Conservation (phyloP, 805 yeast genomes). For the Suhomyces faveliae region DNA sequence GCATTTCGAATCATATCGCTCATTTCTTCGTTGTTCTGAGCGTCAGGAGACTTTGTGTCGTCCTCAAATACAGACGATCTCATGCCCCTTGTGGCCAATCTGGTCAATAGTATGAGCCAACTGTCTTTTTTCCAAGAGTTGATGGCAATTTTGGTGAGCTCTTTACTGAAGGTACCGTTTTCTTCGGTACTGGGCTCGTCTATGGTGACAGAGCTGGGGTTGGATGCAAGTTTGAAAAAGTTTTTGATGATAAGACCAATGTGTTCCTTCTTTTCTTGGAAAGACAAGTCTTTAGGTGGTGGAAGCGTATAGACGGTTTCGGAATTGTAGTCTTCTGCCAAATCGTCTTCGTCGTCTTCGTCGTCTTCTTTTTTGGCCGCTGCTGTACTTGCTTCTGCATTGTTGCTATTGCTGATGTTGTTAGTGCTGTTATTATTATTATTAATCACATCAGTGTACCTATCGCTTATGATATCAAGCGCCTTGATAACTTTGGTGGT, state of each 20-base stretch:
- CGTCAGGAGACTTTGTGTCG: conserved; percentile 22
- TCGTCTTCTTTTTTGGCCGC: conserved; percentile 15
- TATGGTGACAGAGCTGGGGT: conserved; percentile 13
- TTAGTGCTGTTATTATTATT: background rate
- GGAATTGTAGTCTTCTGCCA: conserved; percentile 31
- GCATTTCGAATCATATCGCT: conserved; percentile 66
- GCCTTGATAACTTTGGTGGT: conserved; percentile 58
- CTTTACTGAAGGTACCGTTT: conserved; percentile 36
- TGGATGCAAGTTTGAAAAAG: conserved; percentile 50
- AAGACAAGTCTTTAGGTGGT: conserved; percentile 51
- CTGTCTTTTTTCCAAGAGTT: conserved; percentile 58
- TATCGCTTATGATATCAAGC: conserved; percentile 61
- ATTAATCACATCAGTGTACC: conserved; percentile 51
- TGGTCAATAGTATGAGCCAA: conserved; percentile 72
- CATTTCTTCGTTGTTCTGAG: conserved; percentile 35
- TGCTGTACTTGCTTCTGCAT: background rate
- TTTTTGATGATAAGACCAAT: conserved; percentile 57
- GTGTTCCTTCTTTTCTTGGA: conserved; percentile 56
- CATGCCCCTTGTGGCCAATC: conserved; percentile 84
- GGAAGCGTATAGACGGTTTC: conserved; percentile 54
- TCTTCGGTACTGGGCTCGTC: conserved; percentile 14
- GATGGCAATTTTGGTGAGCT: conserved; percentile 58
- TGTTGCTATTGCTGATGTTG: conserved; percentile 1
- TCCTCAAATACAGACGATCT: conserved; percentile 20
- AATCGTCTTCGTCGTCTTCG: conserved; percentile 14